Percentiles rank a stretch among this genome's conserved stretches.
phyloP scores from a whole-genome alignment of 106 monocot species.

The Hemerocallis citrina region DNA sequence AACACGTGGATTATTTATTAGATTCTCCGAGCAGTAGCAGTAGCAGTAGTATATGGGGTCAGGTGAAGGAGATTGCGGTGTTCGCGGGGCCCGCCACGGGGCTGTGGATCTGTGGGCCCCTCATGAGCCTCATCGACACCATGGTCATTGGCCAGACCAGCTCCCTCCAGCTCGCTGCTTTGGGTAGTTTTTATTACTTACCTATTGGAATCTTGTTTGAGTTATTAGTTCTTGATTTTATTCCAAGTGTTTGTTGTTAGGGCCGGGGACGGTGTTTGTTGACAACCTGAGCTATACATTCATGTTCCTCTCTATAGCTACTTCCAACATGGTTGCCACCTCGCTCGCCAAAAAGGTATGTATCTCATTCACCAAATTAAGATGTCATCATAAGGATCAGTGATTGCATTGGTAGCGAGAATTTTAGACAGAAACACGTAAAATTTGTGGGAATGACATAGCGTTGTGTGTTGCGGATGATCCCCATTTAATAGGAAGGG shows the following conservation, averaged over 20 bases:
- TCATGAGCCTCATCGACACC: conserved; percentile 98
- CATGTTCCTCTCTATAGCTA: conserved; percentile 95
- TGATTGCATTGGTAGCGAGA: no score
- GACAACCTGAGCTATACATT: conserved; percentile 80
- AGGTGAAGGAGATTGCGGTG: conserved; percentile 75
- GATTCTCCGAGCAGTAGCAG: conserved; percentile 9
- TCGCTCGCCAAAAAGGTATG: conserved; percentile 81
- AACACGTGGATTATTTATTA: background rate
- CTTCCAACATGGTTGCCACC: conserved; percentile 95
- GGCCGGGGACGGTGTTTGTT: conserved; percentile 85
- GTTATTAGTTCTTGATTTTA: background rate
- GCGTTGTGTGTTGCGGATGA: no score
- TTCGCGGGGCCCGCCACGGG: conserved; percentile 88
- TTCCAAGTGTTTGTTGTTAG: conserved; percentile 26
- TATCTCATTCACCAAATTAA: no score
- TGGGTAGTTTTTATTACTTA: conserved; percentile 27
- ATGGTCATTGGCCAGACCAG: conserved; percentile 90
- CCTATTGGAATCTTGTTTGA: background rate
- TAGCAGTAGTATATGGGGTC: conserved; percentile 43
- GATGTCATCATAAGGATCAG: no score
- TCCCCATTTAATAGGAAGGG: no score
- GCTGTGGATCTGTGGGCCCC: conserved; percentile 89
- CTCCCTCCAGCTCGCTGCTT: conserved; percentile 82
- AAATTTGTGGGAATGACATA: no score
- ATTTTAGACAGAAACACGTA: no score